Conservation (phyloP, 225 moss, liverwort and hornwort genomes). For the Neckera pumila region DNA sequence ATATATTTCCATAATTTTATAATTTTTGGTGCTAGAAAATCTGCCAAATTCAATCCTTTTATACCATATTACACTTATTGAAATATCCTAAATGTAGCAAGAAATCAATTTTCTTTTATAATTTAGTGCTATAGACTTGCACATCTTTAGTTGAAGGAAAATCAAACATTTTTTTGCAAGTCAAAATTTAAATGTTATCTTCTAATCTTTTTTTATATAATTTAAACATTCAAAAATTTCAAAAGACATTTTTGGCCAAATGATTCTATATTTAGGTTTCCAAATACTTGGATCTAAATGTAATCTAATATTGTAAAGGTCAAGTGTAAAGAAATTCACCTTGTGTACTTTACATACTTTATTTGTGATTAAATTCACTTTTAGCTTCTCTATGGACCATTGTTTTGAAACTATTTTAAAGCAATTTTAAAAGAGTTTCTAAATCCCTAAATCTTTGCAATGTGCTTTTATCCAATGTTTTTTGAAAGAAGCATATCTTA, state of each 20-base stretch:
- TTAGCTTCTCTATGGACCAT: background rate
- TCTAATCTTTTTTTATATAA: background rate
- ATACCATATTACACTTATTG: no score
- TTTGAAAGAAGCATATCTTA: background rate
- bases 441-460: background rate
- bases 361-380: background rate
- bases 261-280: background rate
- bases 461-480: rapidly evolving
- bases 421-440: background rate
- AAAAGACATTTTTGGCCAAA: background rate
- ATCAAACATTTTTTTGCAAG: background rate
- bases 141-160: background rate
- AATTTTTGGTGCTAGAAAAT: no score
- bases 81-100: no score
- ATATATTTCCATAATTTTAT: no score
- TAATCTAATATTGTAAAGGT: background rate
- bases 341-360: background rate
- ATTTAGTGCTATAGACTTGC: background rate
- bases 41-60: no score
- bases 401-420: background rate
- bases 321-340: background rate
- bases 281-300: background rate
- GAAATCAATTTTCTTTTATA: background rate
- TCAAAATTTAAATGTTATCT: background rate
- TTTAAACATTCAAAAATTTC: no score